Evolutionary conservation across 371 early-diverging fungal genomes (phyloP), one percentile per base, ranked within the genome.

Genomic region (Quaeritorhiza haematococci): DNA sequence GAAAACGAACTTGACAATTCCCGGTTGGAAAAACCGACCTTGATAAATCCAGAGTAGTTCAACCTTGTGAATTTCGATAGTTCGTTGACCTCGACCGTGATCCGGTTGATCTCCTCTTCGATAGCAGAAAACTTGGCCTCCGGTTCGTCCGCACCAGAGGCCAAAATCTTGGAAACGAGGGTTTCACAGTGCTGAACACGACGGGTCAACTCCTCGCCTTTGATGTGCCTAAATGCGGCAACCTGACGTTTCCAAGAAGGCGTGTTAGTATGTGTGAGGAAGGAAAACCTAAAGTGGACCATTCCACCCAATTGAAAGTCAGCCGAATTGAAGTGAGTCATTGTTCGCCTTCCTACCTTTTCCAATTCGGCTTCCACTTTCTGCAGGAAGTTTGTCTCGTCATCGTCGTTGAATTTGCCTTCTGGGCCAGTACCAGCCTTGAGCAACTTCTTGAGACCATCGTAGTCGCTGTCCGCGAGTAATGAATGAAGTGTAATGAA

Each of bases 21-120:
- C 10, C 10, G 10, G 13, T 10, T 15, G 27, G 10, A 10, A 15
- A 15, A 47, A 47, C 27, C 10, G 10, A 69, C 69, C 62, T 95
- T 98, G 54, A 96, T 76, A 59, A 98, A 95, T 7, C 94, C 99
- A 2, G 94, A 86, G 66, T 93, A 93, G 73, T 98, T 98, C 59
- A 97, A 77, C 26, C 96, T 85, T 3, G 93, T 87, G 70, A 87
- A 98, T 69, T 89, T 90, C 17, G 93, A 86, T 46, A 97, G 83
- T 57, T 91, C 90, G 62, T 87, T 90, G 56, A 94, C 86, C 62
- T 96, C 96, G 55, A 80, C 83, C 27, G 92, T 89, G 55, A 94
- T 87, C 33, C 76, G 68, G 57, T 87, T 82, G 60, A 94, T 87
- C 46, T 91, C 87, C 35, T 86, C 83, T 60, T 91, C 88, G 33